These are phyloP conservation scores for Aspergillus transmontanensis DNA, from an alignment of 2,329 filamentous ascomycete species.

Conservation along the genomic window DNA sequence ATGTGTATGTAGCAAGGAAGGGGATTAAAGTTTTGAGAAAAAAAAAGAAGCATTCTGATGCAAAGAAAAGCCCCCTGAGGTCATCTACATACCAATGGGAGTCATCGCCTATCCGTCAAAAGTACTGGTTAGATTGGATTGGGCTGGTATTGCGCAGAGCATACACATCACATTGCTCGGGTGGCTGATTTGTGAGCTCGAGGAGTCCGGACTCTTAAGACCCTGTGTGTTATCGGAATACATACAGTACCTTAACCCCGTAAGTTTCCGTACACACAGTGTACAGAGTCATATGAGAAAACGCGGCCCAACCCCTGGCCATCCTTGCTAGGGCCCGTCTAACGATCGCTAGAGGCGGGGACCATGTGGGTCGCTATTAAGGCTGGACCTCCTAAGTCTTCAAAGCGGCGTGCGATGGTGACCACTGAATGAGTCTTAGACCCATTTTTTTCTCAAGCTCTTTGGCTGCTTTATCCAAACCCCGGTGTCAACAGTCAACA, in stretches of 20 bases:
- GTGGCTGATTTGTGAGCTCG: slow-evolving; percentile 9
- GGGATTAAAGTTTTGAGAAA: not conserved
- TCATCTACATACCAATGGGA: slow-evolving; percentile 2
- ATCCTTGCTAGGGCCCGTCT: slow-evolving; percentile 23
- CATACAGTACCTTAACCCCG: not conserved
- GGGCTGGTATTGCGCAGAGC: not conserved
- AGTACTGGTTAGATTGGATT: not conserved
- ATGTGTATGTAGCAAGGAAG: not conserved
- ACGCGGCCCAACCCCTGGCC: slow-evolving; percentile 25
- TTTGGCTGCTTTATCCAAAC: slow-evolving; percentile 9
- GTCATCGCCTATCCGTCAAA: not conserved
- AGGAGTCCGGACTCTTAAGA: not conserved
- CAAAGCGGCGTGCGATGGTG: slow-evolving; percentile 14
- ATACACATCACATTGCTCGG: slow-evolving; percentile 6
- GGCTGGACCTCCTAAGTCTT: slow-evolving; percentile 20
- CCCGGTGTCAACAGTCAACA: slow-evolving; percentile 6
- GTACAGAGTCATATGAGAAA: slow-evolving; percentile 7
- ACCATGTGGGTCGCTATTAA: slow-evolving; percentile 26
- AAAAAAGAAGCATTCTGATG: slow-evolving; percentile 1
- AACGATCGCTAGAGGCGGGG: slow-evolving; percentile 27
- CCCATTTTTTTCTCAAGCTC: slow-evolving; percentile 8
- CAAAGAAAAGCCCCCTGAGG: not conserved
- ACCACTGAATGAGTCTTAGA: slow-evolving; percentile 9
- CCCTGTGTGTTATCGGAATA: slow-evolving; percentile 7
- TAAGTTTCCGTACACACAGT: slow-evolving; percentile 4